Evolutionary conservation across 768 basidiomycete genomes (phyloP).

Genomic region (Chalciporus pseudorubinellus): DNA sequence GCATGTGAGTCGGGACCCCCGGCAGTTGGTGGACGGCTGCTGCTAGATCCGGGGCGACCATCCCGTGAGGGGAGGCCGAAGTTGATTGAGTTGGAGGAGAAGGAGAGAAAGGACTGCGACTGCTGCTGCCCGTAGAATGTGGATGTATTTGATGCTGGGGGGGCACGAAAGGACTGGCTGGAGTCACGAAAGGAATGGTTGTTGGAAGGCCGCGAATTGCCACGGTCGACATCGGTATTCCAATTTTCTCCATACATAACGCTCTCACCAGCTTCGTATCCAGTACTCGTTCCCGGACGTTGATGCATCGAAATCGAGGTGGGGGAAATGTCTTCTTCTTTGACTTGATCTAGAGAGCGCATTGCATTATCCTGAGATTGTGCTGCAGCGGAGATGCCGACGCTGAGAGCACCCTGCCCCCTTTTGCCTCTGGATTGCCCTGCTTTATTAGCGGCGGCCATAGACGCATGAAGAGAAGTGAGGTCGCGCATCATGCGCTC

Average conservation of each 20-base stretch:
- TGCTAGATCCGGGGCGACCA: conserved; percentile 46
- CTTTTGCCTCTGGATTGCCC: conserved; percentile 40
- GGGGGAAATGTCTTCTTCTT: conserved; percentile 40
- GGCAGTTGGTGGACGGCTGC: conserved; percentile 54
- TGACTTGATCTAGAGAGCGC: conserved; percentile 32
- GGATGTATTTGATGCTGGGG: conserved; percentile 42
- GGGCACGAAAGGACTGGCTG: conserved; percentile 80
- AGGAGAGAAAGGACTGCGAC: conserved; percentile 71
- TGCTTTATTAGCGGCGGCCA: conserved; percentile 56
- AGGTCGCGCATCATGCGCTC: conserved; percentile 91
- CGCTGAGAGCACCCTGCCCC: conserved; percentile 22
- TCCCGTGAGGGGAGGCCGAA: conserved; percentile 41
- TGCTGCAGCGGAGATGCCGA: conserved; percentile 19
- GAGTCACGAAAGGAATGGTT: conserved; percentile 76
- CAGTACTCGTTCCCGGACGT: conserved; percentile 72
- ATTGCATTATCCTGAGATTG: conserved; percentile 14
- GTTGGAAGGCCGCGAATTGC: conserved; percentile 37
- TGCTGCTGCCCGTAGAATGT: conserved; percentile 40
- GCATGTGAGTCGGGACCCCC: conserved; percentile 41
- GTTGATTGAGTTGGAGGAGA: conserved; percentile 47
- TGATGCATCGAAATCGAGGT: conserved; percentile 36
- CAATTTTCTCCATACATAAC: conserved; percentile 35
- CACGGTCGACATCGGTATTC: conserved; percentile 38
- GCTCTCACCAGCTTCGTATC: conserved; percentile 56
- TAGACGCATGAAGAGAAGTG: conserved; percentile 76